Base-by-base conservation (phyloP, 768 basidiomycete species). In the Panellus pusillus region DNA sequence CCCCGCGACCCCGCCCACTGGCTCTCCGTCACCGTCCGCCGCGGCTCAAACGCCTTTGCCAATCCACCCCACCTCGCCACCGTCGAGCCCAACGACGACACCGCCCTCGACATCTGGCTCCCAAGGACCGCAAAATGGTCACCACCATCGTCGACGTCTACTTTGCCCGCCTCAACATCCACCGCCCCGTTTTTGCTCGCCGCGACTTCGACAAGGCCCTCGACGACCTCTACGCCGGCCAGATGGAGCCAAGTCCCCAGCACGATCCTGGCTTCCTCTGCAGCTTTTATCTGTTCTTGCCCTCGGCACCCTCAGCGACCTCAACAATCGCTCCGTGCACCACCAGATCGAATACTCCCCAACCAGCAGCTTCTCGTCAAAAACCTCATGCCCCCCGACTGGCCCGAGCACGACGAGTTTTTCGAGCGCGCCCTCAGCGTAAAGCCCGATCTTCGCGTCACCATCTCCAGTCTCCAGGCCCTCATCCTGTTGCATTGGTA, bases 401-500 rank as follows among this genome's bases (percentile, higher is more conserved):
- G 90, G 90, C 91, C 91, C 11, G 81, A 82, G 37, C 86, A 90
- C 55, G 88, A 89, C 57, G 89, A 92, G 62, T 91, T 93, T 68
- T 91, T 92, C 67, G 85, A 89, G 57, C 78, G 86, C 29, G 89
- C 90, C 1, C 71, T 93, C 3, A 76, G 79, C 17, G 78, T 91
- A 60, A 92, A 93, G 66, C 88, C 90, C 9, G 89, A 93, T 58
- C 72, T 93, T 39, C 82, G 87, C 9, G 90, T 92, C 64, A 91
- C 90, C 5, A 81, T 92, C 39, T 83, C 86, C 6, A 90, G 89
- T 65, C 70, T 93, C 55, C 91, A 93, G 67, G 88, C 91, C 0
- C 77, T 93, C 48, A 91, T 92, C 20, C 69, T 93, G 6, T 68
- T 93, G 43, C 92, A 93, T 50, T 93, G 90, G 91, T 92, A 93